Evolutionary conservation across 2,329 filamentous ascomycete species (phyloP), one percentile per base, ranked within the genome.

Genomic region (Trichoderma citrinoviride): DNA sequence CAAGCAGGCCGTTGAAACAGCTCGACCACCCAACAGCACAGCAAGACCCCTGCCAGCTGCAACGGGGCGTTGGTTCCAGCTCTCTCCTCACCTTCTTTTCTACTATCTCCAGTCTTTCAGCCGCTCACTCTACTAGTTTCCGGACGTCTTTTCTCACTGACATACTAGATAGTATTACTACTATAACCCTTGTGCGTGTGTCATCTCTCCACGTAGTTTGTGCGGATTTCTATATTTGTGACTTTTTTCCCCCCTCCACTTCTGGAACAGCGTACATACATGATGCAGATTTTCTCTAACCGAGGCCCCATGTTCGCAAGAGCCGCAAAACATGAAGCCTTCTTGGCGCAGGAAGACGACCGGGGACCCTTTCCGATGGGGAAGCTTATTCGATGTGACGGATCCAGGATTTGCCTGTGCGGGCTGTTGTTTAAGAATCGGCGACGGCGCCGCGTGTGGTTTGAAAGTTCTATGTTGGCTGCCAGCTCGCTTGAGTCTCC

Each of bases 261-360:
- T n/a, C 19, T 5, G n/a, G 58, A 19, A 21, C 33, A 12, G 15
- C n/a, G 37, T 41, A 50, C 57, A 43, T 23, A 53, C 33, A 37
- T 37, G 33, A 14, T 37, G 33, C 33, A 37, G 33, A 37, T 14
- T 44, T 52, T 33, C 47, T 53, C 25, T 61, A 61, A 52, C 33
- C 58, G 37, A 43, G 47, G 25, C 37, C 25, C 47, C 53, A 44
- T 40, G 7, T 44, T 23, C 57, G 17, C 19, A 41, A 53, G 25
- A 61, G 58, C 58, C 58, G 58, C 61, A 61, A 64, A 46, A 47
- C 37, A 23, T 17, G 53, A 56, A 25, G 61, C 43, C 23, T 10
- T 62, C n/a, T 57, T 50, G 43, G 43, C 53, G 43, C 43, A 5
- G 21, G 25, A 7, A 44, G 25, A 52, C 10, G 25, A n/a, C n/a